These are phyloP conservation scores for Urtica urens DNA, from an alignment of 306 rosid species.

Conservation along the genomic window DNA sequence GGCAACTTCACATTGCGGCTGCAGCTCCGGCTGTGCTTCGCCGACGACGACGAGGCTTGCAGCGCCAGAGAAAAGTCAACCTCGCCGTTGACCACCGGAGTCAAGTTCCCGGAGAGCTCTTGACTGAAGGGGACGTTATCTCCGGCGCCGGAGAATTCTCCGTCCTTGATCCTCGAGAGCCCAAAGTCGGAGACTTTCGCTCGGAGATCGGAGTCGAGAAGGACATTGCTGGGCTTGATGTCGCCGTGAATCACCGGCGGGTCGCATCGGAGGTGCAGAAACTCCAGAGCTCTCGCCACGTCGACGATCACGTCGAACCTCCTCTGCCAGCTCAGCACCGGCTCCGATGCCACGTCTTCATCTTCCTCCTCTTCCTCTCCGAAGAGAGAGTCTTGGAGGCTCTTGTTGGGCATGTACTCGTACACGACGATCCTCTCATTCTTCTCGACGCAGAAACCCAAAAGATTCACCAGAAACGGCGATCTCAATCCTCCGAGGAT, in stretches of 20 bases:
- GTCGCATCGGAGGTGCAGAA: constrained; percentile 79
- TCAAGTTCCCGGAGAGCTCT: constrained; percentile 76
- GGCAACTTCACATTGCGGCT: constrained; percentile 35
- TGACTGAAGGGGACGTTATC: constrained; percentile 73
- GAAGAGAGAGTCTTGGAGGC: constrained; percentile 83
- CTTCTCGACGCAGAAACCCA: constrained; percentile 81
- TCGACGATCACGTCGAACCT: constrained; percentile 65
- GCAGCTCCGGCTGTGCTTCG: constrained; percentile 44
- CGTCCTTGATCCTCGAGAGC: constrained; percentile 84
- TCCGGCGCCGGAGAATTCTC: constrained; percentile 65
- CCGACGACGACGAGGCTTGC: constrained; percentile 79
- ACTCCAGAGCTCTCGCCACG: constrained; percentile 77
- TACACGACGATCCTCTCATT: constrained; percentile 60
- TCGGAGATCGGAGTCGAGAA: constrained; percentile 53
- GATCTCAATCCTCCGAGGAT: constrained; percentile 87
- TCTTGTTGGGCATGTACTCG: constrained; percentile 79
- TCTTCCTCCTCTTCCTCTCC: constrained; percentile 39
- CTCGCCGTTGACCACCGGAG: constrained; percentile 78
- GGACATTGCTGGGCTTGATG: constrained; percentile 80
- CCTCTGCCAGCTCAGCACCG: constrained; percentile 60
- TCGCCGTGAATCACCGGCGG: constrained; percentile 97
- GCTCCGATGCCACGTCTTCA: no score
- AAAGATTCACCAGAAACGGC: constrained; percentile 67
- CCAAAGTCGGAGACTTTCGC: constrained; percentile 83
- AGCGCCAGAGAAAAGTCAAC: constrained; percentile 94